These are phyloP conservation scores for Russula emetica DNA, from an alignment of 768 basidiomycete genomes.

Conservation along the genomic window DNA sequence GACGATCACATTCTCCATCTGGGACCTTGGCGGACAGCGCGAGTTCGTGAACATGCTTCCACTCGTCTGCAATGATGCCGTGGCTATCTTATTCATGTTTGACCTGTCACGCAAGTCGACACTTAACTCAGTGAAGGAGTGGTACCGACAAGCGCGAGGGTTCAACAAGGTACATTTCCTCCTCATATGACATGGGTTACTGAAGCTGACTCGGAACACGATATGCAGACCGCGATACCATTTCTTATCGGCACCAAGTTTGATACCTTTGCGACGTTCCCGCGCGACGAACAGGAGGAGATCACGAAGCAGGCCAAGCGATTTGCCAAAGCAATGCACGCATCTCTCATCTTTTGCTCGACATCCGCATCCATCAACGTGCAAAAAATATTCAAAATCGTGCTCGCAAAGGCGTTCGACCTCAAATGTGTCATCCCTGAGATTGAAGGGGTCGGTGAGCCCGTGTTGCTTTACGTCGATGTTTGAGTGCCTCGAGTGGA, in stretches of 20 bases:
- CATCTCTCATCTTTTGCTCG: slow-evolving; percentile 98
- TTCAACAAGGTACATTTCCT: slow-evolving; percentile 84
- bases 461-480: slow-evolving; percentile 90
- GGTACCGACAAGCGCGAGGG: slow-evolving; percentile 98
- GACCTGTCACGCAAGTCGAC: slow-evolving; percentile 97
- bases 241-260: slow-evolving; percentile 99
- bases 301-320: slow-evolving; percentile 99
- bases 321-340: slow-evolving; percentile 99
- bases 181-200: not conserved
- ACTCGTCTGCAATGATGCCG: slow-evolving; percentile 98
- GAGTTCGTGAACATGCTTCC: slow-evolving; percentile 99
- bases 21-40: slow-evolving; percentile 95
- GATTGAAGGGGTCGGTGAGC: slow-evolving; percentile 95
- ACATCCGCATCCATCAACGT: slow-evolving; percentile 99
- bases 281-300: slow-evolving; percentile 97
- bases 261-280: slow-evolving; percentile 93
- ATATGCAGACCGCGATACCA: slow-evolving; percentile 86
- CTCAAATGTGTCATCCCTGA: slow-evolving; percentile 98
- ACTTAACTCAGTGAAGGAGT: slow-evolving; percentile 97
- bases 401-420: slow-evolving; percentile 95
- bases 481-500: slow-evolving; percentile 40
- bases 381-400: slow-evolving; percentile 99
- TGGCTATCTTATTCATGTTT: slow-evolving; percentile 99
- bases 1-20: slow-evolving; percentile 99
- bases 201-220: slow-evolving; percentile 10